Conservation (phyloP, 2,329 filamentous ascomycete species). For the Colletotrichum echinochloae region DNA sequence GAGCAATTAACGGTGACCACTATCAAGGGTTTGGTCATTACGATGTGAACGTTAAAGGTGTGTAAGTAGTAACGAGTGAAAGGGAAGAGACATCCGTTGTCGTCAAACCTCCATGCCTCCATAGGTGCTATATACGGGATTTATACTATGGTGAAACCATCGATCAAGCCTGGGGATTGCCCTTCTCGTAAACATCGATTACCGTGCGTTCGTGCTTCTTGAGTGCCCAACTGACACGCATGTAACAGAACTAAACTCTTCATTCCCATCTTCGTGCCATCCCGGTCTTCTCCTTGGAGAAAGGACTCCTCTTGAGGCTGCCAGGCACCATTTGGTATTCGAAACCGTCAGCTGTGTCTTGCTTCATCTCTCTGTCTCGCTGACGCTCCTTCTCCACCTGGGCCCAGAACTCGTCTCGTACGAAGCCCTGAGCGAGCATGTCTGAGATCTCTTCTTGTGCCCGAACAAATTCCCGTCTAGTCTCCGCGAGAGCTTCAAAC, state of each 20-base stretch:
- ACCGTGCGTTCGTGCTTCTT: neutral
- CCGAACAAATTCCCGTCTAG: neutral
- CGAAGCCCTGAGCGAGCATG: neutral
- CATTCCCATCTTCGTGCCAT: neutral
- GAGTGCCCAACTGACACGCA: accelerated
- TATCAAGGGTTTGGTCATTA: neutral
- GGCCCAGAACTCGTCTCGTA: neutral
- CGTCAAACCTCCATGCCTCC: neutral
- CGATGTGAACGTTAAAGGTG: neutral
- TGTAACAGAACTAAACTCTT: neutral
- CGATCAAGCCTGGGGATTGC: neutral
- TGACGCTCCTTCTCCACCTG: neutral
- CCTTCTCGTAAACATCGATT: too few relatives aligned
- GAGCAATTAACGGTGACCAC: neutral
- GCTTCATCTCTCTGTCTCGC: neutral
- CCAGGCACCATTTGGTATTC: neutral
- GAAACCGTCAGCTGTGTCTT: neutral
- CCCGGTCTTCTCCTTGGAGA: neutral
- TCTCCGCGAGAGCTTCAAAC: conserved; percentile 2
- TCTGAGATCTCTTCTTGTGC: neutral
- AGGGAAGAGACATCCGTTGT: neutral
- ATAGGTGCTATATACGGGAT: neutral
- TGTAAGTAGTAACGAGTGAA: neutral
- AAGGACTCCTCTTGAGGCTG: neutral
- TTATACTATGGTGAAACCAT: neutral